These are phyloP conservation scores for Cinchona pubescens DNA, from an alignment of 257 asterid species.

Conservation along the genomic window DNA sequence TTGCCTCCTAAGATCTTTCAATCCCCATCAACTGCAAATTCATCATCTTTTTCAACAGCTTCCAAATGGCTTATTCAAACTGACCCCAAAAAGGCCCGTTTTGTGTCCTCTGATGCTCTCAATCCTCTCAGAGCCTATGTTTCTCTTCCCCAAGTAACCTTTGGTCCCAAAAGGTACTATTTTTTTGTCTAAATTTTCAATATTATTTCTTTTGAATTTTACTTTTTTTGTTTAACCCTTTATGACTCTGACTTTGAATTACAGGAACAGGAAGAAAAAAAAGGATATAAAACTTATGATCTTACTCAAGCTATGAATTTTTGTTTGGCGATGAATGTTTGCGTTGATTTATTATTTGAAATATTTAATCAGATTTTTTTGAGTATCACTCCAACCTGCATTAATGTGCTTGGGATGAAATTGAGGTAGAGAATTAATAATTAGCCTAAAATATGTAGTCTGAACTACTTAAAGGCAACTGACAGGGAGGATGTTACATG, in stretches of 20 bases:
- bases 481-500: neutral
- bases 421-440: neutral
- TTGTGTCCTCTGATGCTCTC: conserved; percentile 55
- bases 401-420: neutral
- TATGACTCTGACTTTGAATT: neutral
- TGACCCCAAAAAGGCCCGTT: conserved; percentile 28
- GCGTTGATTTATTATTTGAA: neutral
- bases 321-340: neutral
- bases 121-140: conserved; percentile 81
- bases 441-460: neutral
- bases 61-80: conserved; percentile 72
- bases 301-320: neutral
- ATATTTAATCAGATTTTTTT: neutral
- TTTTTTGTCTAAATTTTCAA: neutral
- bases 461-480: neutral
- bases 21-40: conserved; percentile 27
- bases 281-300: neutral
- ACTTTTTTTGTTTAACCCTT: neutral
- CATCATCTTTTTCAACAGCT: conserved; percentile 40
- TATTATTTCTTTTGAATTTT: neutral
- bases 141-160: conserved; percentile 79
- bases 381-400: neutral
- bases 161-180: conserved; percentile 74
- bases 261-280: neutral
- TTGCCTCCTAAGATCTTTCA: conserved; percentile 62